Percentiles rank a stretch among this genome's conserved stretches.
phyloP scores from a whole-genome alignment of 805 yeast genomes.

The Cyberlindnera galapagoensis region DNA sequence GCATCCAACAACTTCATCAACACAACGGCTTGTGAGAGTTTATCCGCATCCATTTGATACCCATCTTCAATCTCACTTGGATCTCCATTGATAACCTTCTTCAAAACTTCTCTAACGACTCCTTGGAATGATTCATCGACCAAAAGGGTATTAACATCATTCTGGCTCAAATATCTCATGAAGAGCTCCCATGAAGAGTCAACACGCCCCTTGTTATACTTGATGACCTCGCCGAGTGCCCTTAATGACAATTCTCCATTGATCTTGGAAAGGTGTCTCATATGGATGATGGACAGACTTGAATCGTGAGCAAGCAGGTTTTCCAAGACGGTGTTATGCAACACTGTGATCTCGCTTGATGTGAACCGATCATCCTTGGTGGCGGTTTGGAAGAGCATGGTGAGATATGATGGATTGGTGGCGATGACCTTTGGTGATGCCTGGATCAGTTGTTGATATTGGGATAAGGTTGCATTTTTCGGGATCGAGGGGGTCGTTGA shows the following conservation, averaged over 20 bases:
- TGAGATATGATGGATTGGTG: too few relatives aligned
- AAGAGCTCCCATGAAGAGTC: slow-evolving; percentile 43
- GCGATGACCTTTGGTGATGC: too few relatives aligned
- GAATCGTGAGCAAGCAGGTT: slow-evolving; percentile 25
- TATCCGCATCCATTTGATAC: slow-evolving; percentile 16
- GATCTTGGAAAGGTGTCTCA: slow-evolving; percentile 21
- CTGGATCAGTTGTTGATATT: too few relatives aligned
- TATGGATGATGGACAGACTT: slow-evolving; percentile 26
- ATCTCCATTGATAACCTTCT: slow-evolving; percentile 35
- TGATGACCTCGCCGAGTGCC: slow-evolving; percentile 29
- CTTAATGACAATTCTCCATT: slow-evolving; percentile 17
- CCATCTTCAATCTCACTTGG: slow-evolving; percentile 30
- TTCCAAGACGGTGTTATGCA: slow-evolving; percentile 17
- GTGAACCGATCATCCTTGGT: too few relatives aligned
- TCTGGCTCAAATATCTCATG: slow-evolving; percentile 19
- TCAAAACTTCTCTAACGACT: slow-evolving; percentile 25
- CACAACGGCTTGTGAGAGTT: slow-evolving; percentile 21
- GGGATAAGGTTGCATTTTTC: too few relatives aligned
- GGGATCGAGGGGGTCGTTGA: too few relatives aligned
- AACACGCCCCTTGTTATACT: slow-evolving; percentile 48
- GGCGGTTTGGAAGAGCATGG: too few relatives aligned
- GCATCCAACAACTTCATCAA: slow-evolving; percentile 18
- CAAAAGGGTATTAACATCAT: slow-evolving; percentile 5
- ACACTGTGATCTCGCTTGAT: slow-evolving; percentile 7
- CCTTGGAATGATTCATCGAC: slow-evolving; percentile 18